Evolutionary conservation across 2,329 filamentous ascomycete species (phyloP).

Genomic region (Massarina eburnea): DNA sequence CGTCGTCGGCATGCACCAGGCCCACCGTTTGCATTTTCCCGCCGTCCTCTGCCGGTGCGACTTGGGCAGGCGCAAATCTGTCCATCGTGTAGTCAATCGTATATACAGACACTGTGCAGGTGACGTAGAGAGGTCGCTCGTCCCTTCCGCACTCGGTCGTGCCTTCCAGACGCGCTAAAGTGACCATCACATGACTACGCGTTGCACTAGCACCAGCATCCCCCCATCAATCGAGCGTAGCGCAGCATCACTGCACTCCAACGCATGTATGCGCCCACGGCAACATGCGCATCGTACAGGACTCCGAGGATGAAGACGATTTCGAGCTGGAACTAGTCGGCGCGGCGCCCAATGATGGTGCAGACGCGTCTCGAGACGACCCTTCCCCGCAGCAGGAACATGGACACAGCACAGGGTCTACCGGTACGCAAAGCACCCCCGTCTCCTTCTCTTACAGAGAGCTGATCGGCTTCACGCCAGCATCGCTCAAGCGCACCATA

Average conservation of each 20-base stretch:
- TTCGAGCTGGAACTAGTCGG: conserved; percentile 16
- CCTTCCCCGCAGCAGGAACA: conserved; percentile 8
- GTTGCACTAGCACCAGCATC: conserved; percentile 9
- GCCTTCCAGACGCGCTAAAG: neutral
- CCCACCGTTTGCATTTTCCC: conserved; percentile 87
- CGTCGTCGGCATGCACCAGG: conserved; percentile 87
- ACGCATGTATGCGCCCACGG: conserved; percentile 6
- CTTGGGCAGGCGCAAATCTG: conserved; percentile 55
- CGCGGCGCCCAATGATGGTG: conserved; percentile 9
- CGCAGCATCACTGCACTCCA: neutral
- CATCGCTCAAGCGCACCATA: conserved; percentile 26
- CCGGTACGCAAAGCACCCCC: conserved; percentile 22
- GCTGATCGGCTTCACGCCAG: conserved; percentile 15
- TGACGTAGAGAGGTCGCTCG: neutral
- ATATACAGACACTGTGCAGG: too few relatives aligned
- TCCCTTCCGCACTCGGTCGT: neutral
- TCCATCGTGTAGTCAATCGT: conserved; percentile 24
- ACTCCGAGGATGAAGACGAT: conserved; percentile 43
- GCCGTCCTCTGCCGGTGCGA: conserved; percentile 75
- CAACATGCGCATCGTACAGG: conserved; percentile 36
- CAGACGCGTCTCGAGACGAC: conserved; percentile 19
- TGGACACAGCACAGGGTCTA: conserved; percentile 28
- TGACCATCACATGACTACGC: conserved; percentile 23
- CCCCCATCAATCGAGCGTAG: neutral
- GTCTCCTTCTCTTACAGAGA: neutral